Evolutionary conservation across 352 stramenopile species (phyloP).

Genomic region (Phytophthora ramorum): DNA sequence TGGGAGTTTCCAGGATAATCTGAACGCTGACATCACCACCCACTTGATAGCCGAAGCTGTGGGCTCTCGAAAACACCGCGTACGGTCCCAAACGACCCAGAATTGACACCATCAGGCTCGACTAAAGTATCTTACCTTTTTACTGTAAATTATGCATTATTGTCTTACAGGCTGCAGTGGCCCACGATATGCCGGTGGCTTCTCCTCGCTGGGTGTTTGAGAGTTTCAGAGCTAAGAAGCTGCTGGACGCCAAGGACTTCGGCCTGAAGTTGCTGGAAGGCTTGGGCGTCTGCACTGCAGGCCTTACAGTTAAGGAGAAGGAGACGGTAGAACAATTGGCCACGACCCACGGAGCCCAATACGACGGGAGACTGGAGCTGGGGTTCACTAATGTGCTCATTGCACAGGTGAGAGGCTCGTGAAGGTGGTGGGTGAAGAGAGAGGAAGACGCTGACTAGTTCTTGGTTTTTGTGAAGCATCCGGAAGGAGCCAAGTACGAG

Average conservation of each 20-base stretch:
- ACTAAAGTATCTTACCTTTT: slow-evolving; percentile 7
- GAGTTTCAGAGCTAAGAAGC: slow-evolving; percentile 53
- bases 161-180: slow-evolving; percentile 47
- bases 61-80: slow-evolving; percentile 69
- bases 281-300: slow-evolving; percentile 69
- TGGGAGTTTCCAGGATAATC: slow-evolving; percentile 63
- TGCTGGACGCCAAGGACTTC: slow-evolving; percentile 51
- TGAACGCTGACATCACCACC: slow-evolving; percentile 53
- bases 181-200: slow-evolving; percentile 49
- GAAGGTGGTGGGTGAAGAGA: background rate
- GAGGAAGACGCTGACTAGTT: slow-evolving; percentile 3
- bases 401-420: slow-evolving; percentile 40
- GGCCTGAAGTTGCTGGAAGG: slow-evolving; percentile 59
- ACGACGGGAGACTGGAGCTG: slow-evolving; percentile 66
- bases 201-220: slow-evolving; percentile 74
- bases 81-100: slow-evolving; percentile 26
- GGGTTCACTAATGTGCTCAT: slow-evolving; percentile 71
- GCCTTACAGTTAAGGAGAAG: slow-evolving; percentile 59
- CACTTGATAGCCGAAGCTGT: slow-evolving; percentile 71
- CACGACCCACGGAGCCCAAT: slow-evolving; percentile 50
- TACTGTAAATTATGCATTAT: background rate
- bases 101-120: slow-evolving; percentile 1
- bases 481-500: slow-evolving; percentile 71
- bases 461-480: slow-evolving; percentile 24
- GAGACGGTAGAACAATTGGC: slow-evolving; percentile 59